A percentile compares a stretch with the other conserved stretches of the same genome.
Evolutionary conservation across 768 basidiomycete species (phyloP).

Genomic region (Lactarius sanguifluus): DNA sequence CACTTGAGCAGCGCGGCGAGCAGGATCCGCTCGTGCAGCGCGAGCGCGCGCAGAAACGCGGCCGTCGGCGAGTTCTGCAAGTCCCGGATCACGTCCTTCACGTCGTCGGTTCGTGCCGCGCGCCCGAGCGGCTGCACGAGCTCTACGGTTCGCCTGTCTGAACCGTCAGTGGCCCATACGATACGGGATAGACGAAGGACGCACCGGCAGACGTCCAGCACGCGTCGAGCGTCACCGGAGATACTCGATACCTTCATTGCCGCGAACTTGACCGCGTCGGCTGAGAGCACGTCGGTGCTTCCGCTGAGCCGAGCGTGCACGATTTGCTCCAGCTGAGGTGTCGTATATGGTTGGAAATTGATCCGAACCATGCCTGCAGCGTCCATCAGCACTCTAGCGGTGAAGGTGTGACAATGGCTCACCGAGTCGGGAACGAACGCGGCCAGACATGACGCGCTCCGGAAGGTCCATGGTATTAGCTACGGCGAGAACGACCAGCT

Average conservation of each 20-base stretch:
- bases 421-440: constrained; percentile 92
- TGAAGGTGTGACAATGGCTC: constrained; percentile 30
- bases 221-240: constrained; percentile 91
- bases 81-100: constrained; percentile 73
- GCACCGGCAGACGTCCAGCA: constrained; percentile 89
- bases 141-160: constrained; percentile 75
- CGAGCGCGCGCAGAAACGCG: constrained; percentile 76
- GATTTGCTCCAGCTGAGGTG: constrained; percentile 76
- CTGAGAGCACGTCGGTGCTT: constrained; percentile 52
- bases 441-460: constrained; percentile 87
- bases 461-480: constrained; percentile 99
- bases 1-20: constrained; percentile 81
- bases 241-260: constrained; percentile 77
- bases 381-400: not conserved
- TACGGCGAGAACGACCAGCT: constrained; percentile 92
- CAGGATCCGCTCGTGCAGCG: constrained; percentile 87
- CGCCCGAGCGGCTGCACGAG: constrained; percentile 53
- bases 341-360: constrained; percentile 88
- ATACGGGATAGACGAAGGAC: constrained; percentile 26
- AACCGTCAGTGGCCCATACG: not conserved
- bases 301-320: constrained; percentile 74
- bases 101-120: constrained; percentile 66
- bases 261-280: constrained; percentile 81
- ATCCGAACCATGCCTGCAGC: constrained; percentile 75
- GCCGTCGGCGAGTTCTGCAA: constrained; percentile 93